Conservation (phyloP, 768 basidiomycete genomes). For the Lepiota venenata region DNA sequence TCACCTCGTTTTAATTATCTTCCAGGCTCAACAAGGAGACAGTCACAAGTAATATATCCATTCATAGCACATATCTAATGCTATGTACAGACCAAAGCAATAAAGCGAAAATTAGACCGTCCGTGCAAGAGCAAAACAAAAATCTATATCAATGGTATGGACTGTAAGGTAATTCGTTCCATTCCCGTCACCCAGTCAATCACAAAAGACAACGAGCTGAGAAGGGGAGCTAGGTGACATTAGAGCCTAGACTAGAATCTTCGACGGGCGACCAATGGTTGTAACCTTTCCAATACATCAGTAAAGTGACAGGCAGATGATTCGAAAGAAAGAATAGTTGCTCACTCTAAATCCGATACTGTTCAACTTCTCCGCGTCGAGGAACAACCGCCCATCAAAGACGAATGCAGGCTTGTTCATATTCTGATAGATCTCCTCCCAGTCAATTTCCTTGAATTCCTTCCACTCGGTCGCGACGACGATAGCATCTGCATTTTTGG, state of each 20-base stretch:
- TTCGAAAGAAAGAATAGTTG: not conserved
- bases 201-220: not conserved
- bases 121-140: not conserved
- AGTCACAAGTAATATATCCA: too few species aligned
- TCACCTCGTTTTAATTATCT: not conserved
- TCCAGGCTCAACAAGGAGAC: too few species aligned
- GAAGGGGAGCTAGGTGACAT: not conserved
- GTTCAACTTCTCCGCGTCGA: conserved; percentile 76
- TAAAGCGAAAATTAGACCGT: not conserved
- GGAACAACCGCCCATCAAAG: conserved; percentile 88
- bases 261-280: conserved; percentile 8
- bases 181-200: not conserved
- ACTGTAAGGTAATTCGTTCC: not conserved
- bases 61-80: not conserved
- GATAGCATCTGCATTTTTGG: conserved; percentile 85
- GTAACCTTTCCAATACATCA: conserved; percentile 7
- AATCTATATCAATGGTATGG: conserved; percentile 4
- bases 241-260: not conserved
- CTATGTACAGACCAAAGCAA: not conserved
- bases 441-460: conserved; percentile 92
- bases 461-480: conserved; percentile 98
- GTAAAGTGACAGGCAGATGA: not conserved
- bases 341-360: conserved; percentile 88
- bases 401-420: conserved; percentile 99
- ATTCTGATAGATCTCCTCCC: conserved; percentile 75